A percentile compares a stretch with the other conserved stretches of the same genome.
Evolutionary conservation across 2,329 filamentous ascomycete species (phyloP).

Genomic region (Pseudogymnoascus sp.): DNA sequence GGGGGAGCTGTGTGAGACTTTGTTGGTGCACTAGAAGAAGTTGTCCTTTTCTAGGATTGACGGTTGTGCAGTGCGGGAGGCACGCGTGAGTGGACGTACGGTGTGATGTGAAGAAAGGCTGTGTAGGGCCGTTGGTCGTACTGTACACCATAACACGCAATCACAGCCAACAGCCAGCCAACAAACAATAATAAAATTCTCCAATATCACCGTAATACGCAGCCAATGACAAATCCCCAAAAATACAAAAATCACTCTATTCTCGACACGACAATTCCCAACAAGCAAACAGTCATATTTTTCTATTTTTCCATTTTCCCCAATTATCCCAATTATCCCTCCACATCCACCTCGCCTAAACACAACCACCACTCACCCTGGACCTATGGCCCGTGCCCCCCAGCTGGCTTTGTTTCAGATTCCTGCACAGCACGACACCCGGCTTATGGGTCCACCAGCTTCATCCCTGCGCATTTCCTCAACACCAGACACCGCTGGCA

Average conservation of each 20-base stretch:
- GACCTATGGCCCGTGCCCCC: neutral
- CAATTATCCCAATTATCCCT: neutral
- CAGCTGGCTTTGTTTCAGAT: neutral
- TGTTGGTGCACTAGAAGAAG: too few relatives aligned
- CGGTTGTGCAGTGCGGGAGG: too few relatives aligned
- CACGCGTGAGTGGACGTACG: too few relatives aligned
- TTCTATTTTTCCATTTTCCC: neutral
- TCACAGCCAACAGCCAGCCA: too few relatives aligned
- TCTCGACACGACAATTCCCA: neutral
- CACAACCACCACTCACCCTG: too few relatives aligned
- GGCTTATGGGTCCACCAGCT: neutral
- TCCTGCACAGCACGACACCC: neutral
- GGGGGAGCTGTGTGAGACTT: neutral
- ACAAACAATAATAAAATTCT: too few relatives aligned
- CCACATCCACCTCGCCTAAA: too few relatives aligned
- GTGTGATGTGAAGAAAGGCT: neutral
- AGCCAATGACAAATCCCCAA: neutral
- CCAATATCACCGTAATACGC: neutral
- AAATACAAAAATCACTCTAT: neutral
- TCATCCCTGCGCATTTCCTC: neutral
- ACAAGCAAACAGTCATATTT: neutral
- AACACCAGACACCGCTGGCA: neutral
- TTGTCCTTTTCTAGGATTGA: too few relatives aligned
- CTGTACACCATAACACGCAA: too few relatives aligned
- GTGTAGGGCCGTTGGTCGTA: neutral